Percentiles rank a stretch among this genome's conserved stretches.
These are phyloP conservation scores for Medicago ruthenica DNA, from an alignment of 306 rosid species.

Conservation along the genomic window DNA sequence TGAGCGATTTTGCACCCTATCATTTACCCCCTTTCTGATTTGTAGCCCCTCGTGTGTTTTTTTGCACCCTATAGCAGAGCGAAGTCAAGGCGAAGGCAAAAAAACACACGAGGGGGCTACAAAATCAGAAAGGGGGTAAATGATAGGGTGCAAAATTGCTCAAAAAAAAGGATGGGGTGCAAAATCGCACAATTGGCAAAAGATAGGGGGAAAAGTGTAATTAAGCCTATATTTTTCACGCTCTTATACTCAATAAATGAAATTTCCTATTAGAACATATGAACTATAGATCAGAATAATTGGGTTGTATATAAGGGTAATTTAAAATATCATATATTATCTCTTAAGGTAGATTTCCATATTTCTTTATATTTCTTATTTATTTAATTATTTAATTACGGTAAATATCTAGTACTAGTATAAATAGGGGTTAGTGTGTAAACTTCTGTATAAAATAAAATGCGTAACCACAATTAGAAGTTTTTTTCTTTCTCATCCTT, in stretches of 20 bases:
- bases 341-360: slow-evolving; percentile 8
- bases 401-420: neutral
- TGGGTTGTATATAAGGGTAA: neutral
- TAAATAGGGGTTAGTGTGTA: neutral
- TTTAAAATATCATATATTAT: slow-evolving; percentile 5
- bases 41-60: no score
- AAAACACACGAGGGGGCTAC: no score
- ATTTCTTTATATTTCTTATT: neutral
- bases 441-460: neutral
- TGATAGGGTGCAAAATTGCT: no score
- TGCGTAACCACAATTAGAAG: neutral
- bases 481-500: neutral
- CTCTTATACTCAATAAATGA: neutral
- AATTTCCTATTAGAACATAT: neutral
- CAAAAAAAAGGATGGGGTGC: no score
- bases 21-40: no score
- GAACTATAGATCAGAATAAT: neutral
- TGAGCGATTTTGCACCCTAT: no score
- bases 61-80: no score
- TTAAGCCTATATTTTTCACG: no score
- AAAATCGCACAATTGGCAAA: no score
- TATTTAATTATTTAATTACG: neutral
- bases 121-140: no score
- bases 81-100: no score
- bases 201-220: no score